These are phyloP conservation scores for Russula brevipes DNA, from an alignment of 768 basidiomycete species.

Conservation along the genomic window DNA sequence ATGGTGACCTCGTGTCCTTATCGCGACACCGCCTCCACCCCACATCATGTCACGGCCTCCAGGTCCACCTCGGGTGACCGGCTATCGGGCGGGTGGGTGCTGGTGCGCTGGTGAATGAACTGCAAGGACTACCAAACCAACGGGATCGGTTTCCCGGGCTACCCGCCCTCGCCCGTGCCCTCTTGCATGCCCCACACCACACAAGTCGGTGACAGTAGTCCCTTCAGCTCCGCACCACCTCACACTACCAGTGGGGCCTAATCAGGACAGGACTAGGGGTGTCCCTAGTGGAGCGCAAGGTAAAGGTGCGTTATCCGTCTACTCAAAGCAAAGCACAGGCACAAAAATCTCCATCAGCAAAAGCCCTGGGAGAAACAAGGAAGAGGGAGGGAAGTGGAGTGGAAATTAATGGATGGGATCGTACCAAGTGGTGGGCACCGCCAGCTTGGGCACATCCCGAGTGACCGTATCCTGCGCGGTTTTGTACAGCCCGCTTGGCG, in stretches of 20 bases:
- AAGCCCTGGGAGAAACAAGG: neutral
- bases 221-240: neutral
- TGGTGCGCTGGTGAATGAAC: neutral
- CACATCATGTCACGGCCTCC: neutral
- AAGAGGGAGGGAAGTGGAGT: neutral
- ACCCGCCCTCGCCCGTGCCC: neutral
- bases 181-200: neutral
- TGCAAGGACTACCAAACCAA: neutral
- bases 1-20: neutral
- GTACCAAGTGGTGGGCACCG: slow-evolving; percentile 8
- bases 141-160: neutral
- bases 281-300: neutral
- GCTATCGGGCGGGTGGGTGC: too few species aligned
- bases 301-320: slow-evolving; percentile 2
- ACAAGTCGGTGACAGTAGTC: neutral
- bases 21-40: neutral
- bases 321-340: neutral
- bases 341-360: neutral
- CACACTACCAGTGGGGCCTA: neutral
- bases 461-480: slow-evolving; percentile 14
- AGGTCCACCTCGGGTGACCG: neutral
- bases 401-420: neutral
- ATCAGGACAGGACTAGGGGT: neutral
- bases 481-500: slow-evolving; percentile 16
- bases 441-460: slow-evolving; percentile 13